Evolutionary conservation across 2,329 filamentous ascomycete species (phyloP), one percentile per base, ranked within the genome.

Genomic region (Ceratocystis cacaofunesta): DNA sequence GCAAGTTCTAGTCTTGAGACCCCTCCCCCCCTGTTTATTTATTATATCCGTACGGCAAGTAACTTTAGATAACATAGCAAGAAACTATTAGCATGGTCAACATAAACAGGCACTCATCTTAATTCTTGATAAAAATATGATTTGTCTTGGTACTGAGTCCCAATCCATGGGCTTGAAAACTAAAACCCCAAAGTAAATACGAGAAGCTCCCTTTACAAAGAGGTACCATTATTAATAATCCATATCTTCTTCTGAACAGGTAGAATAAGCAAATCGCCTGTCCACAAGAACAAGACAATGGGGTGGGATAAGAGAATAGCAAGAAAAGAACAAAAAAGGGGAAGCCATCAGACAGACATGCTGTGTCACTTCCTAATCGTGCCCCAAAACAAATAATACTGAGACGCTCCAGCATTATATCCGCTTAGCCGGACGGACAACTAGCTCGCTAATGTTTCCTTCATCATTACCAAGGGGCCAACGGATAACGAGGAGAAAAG

Each of bases 111-210:
- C 55, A 5, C 12, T 19, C 5, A 28, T 10, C 48, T 58, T 36
- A 17, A 8, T 58, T 41, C 36, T 15, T 15, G 36, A 41, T 41
- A 41, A 41, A 58, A 58, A 58, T 36, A 58, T 36, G 28, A 41
- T 41, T 41, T 36, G 28, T 58, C 55, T 66, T 66, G 65, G 65
- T 66, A 60, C 65, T 66, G 65, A 50, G 57, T 63, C 65, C 65
- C 65, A 58, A 66, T 36, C 17, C 30, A 32, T 10, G 15, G 28
- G 32, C 55, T 32, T 30, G 55, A 58, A 58, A 58, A 30, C 48
- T 52, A 32, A 61, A 62, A 62, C 32, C 19, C 43, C 36, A 10
- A 62, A 46, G 22, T 2, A 25, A 36, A 30, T 25, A 15, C n/a
- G 32, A n/a, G 44, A 62, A 43, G n/a, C 43, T n/a, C 28, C 17